phyloP scores from a whole-genome alignment of 208 protist genomes.

The Lotmaria passim region DNA sequence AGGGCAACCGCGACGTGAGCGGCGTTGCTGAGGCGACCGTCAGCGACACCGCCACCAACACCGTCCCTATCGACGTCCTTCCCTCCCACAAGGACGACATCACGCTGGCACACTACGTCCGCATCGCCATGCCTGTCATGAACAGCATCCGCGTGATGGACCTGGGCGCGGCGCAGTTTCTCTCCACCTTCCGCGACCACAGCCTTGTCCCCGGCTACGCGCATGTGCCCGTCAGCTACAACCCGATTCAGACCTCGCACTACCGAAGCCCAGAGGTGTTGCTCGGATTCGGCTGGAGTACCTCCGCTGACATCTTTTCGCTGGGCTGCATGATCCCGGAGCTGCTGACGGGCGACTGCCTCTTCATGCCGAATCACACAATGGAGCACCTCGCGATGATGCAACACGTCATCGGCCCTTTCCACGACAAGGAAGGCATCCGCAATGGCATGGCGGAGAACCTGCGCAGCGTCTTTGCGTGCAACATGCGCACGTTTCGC shows the following conservation, averaged over 20 bases:
- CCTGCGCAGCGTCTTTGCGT: conserved; percentile 46
- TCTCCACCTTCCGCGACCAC: conserved; percentile 46
- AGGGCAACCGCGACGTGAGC: conserved; percentile 2
- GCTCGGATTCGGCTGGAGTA: conserved; percentile 72
- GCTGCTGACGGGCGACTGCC: conserved; percentile 71
- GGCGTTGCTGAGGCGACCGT: not conserved
- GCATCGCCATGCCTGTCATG: conserved; percentile 55
- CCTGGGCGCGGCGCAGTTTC: conserved; percentile 69
- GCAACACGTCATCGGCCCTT: conserved; percentile 74
- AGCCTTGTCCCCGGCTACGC: conserved; percentile 42
- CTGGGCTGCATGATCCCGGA: conserved; percentile 87
- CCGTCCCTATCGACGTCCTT: conserved; percentile 28
- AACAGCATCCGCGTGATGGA: conserved; percentile 80
- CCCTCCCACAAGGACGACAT: conserved; percentile 25
- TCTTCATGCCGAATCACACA: conserved; percentile 79
- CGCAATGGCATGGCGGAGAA: conserved; percentile 23
- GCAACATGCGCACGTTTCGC: conserved; percentile 53
- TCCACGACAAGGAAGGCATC: conserved; percentile 37
- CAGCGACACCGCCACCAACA: conserved; percentile 16
- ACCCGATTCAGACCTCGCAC: conserved; percentile 80
- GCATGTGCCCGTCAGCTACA: conserved; percentile 59
- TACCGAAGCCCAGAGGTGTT: conserved; percentile 84
- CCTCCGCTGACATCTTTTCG: conserved; percentile 78
- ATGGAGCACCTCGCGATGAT: conserved; percentile 84
- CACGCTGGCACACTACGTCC: conserved; percentile 36